These are phyloP conservation scores for Novakomyces olei DNA, from an alignment of 805 yeast species.

Conservation along the genomic window DNA sequence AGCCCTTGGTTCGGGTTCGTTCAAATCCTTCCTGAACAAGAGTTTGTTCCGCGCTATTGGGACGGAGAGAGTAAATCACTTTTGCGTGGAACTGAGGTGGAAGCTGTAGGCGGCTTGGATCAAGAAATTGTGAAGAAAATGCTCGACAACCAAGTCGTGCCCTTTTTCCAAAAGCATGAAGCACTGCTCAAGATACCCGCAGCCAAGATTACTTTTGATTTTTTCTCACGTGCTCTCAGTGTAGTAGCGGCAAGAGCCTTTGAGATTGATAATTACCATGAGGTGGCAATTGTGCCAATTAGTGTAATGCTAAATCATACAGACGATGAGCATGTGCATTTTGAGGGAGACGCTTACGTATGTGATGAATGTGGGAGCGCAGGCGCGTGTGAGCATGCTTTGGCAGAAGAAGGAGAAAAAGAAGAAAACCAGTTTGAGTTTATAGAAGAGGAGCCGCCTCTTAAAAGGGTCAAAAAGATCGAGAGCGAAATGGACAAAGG, in stretches of 20 bases:
- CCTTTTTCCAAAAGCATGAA: slow-evolving; percentile 10
- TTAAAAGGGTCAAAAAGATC: too few relatives aligned
- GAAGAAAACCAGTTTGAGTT: too few relatives aligned
- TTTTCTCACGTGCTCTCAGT: slow-evolving; percentile 30
- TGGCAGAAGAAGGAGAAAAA: background rate
- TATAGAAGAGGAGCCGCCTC: too few relatives aligned
- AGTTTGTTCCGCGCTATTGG: slow-evolving; percentile 36
- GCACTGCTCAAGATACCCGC: background rate
- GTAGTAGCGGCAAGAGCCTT: slow-evolving; percentile 60
- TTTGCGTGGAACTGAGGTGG: slow-evolving; percentile 40
- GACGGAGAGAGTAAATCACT: slow-evolving; percentile 19
- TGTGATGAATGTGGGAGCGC: slow-evolving; percentile 23
- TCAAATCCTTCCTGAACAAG: slow-evolving; percentile 23
- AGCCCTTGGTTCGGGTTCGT: slow-evolving; percentile 73
- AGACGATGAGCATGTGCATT: slow-evolving; percentile 37
- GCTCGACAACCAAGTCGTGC: slow-evolving; percentile 18
- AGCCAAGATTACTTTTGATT: slow-evolving; percentile 7
- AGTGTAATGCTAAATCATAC: slow-evolving; percentile 78
- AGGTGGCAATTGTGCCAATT: slow-evolving; percentile 63
- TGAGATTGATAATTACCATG: slow-evolving; percentile 53
- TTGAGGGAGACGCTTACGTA: slow-evolving; percentile 33
- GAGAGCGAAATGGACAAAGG: too few relatives aligned
- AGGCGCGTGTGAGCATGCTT: slow-evolving; percentile 9
- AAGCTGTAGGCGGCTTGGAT: slow-evolving; percentile 36
- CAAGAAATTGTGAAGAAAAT: slow-evolving; percentile 21